Base-by-base conservation (phyloP, 1,284 basidiomycete species). In the Ustilago tritici region DNA sequence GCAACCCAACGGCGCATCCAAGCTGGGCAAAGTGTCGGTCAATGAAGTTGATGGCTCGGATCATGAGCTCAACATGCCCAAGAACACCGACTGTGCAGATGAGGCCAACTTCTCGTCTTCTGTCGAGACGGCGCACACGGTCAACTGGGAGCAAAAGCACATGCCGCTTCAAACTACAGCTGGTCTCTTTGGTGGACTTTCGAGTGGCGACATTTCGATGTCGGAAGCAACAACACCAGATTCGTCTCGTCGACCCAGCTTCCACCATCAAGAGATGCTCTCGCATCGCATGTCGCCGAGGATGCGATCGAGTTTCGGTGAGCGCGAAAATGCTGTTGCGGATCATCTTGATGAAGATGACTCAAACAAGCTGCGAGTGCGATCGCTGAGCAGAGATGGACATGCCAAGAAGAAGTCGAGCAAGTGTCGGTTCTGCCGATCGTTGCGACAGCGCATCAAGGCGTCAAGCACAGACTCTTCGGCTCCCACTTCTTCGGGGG, bases 351-450 rank as follows among this genome's bases (percentile, higher is more conserved):
- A 70, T 40, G 76, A 78, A 32, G 76, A 74, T 19, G 65, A 64
- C 15, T 50, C 61, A 32, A 56, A 34, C 9, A 19, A 58, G 50
- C 19, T 69, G 23, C 64, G 67, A 0, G 56, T 70, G 58, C 70
- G 70, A 38, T 78, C 76, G 49, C 52, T 61, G 35, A 76, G 69
- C 65, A 46, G 69, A 43, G 74, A 76, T 10, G 69, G 69, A 28
- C 74, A 76, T 32, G 62, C 58, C 56, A 74, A 72, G 59, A 78
- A 78, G 28, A 78, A 78, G 65, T 70, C 76, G 47, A 67, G 47
- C 70, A 78, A 78, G 67, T 78, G 76, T 41, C 60, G 64, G 5
- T 69, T 54, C 53, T 78, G 76, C 58, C 70, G 76, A 52, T 52
- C 68, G 66, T 19, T 77, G 38, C 74, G 74, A 35, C 69, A 65